These are phyloP conservation scores for Magnusiomyces tetraspermus DNA, from an alignment of 1,139 yeast species.

Conservation along the genomic window DNA sequence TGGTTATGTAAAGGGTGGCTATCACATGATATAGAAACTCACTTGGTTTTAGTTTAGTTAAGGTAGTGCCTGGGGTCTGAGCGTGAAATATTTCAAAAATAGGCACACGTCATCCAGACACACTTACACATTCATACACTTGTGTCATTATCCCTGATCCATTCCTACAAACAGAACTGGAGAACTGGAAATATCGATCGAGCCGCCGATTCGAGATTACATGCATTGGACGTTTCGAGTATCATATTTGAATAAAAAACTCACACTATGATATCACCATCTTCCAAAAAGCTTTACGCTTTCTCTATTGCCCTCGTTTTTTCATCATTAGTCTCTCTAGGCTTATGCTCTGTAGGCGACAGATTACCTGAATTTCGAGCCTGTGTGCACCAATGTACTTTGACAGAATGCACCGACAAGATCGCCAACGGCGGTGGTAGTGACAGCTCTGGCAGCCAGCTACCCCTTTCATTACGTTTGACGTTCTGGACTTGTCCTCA, in stretches of 20 bases:
- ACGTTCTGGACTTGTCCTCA: constrained; percentile 71
- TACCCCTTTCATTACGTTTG: constrained; percentile 39
- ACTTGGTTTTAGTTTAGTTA: too few species aligned
- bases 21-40: too few species aligned
- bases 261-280: not conserved
- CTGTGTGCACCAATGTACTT: constrained; percentile 55
- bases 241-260: not conserved
- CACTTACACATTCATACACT: too few species aligned
- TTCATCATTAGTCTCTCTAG: not conserved
- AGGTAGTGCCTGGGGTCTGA: too few species aligned
- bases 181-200: too few species aligned
- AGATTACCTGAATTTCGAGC: constrained; percentile 56
- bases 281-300: not conserved
- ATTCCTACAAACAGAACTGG: too few species aligned
- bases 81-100: too few species aligned
- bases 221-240: not conserved
- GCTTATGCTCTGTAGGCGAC: constrained; percentile 45
- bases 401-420: constrained; percentile 29
- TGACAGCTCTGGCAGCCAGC: constrained; percentile 12
- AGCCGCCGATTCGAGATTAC: too few species aligned
- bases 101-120: too few species aligned
- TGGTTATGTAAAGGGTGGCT: too few species aligned
- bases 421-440: constrained; percentile 18
- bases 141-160: too few species aligned
- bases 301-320: not conserved